These are phyloP conservation scores for Taiozyma sp. DNA, from an alignment of 1,139 yeast species.

Conservation along the genomic window DNA sequence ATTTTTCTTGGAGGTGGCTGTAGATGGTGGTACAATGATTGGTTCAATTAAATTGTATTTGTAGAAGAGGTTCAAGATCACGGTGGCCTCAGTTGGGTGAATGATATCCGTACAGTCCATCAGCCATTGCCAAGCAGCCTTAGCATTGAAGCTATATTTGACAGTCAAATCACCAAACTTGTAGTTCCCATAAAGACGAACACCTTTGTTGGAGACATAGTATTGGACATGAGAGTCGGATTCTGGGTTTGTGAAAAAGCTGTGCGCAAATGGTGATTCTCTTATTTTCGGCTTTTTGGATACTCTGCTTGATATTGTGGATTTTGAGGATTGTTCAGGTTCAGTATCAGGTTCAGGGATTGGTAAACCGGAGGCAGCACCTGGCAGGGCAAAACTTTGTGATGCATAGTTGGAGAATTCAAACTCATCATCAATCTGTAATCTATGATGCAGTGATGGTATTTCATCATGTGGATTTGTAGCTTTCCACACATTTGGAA, in stretches of 20 bases:
- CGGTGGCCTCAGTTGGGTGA: conserved; percentile 53
- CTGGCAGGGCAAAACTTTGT: neutral
- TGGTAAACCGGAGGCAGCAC: neutral
- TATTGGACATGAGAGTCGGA: conserved; percentile 81
- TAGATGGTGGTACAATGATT: conserved; percentile 29
- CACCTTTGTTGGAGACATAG: conserved; percentile 61
- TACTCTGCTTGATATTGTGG: neutral
- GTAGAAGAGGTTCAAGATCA: conserved; percentile 54
- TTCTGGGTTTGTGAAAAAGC: conserved; percentile 83
- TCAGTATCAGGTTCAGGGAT: neutral
- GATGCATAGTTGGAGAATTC: conserved; percentile 16
- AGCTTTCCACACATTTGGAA: conserved; percentile 70
- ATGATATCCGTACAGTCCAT: conserved; percentile 82
- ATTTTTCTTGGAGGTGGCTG: conserved; percentile 20
- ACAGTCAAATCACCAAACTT: conserved; percentile 29
- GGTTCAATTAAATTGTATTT: conserved; percentile 46
- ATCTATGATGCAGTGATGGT: conserved; percentile 28
- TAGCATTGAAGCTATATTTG: conserved; percentile 61
- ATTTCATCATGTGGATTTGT: conserved; percentile 38
- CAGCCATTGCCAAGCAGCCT: conserved; percentile 81
- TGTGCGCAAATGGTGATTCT: conserved; percentile 68
- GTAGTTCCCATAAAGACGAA: conserved; percentile 49
- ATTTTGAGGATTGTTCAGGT: neutral
- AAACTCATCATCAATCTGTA: conserved; percentile 28
- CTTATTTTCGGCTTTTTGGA: conserved; percentile 8